These are phyloP conservation scores for Cytidiella melzeri DNA, from an alignment of 768 basidiomycete genomes.

Conservation along the genomic window DNA sequence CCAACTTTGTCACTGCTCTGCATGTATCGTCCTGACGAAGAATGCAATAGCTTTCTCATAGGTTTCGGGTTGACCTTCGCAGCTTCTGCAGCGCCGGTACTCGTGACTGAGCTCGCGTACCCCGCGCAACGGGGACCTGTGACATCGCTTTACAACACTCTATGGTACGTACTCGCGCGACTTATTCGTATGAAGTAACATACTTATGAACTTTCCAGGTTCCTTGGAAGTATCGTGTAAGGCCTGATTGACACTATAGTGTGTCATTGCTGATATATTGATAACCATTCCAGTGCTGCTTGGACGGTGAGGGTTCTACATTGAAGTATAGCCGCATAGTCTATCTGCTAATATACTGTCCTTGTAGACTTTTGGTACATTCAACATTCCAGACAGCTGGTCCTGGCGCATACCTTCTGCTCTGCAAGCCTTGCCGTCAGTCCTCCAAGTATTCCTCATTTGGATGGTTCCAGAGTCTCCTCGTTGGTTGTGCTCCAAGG, in stretches of 20 bases:
- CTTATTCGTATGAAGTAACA: background rate
- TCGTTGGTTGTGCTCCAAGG: conserved; percentile 33
- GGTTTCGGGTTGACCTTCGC: conserved; percentile 40
- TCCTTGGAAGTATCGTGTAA: conserved; percentile 30
- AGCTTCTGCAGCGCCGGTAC: conserved; percentile 38
- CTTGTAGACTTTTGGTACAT: conserved; percentile 35
- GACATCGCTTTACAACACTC: conserved; percentile 38
- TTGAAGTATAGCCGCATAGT: background rate
- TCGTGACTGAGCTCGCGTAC: conserved; percentile 46
- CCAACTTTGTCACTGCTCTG: background rate
- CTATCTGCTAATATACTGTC: background rate
- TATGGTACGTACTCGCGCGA: conserved; percentile 29
- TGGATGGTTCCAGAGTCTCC: conserved; percentile 37
- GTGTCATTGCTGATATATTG: background rate
- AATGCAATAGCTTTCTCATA: conserved; percentile 27
- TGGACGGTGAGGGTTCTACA: conserved; percentile 16
- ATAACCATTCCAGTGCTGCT: conserved; percentile 15
- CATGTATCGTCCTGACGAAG: background rate
- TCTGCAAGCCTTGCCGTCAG: conserved; percentile 29
- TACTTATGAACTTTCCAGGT: no score
- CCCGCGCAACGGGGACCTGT: conserved; percentile 40
- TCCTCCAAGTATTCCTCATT: conserved; percentile 30
- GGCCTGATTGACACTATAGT: conserved; percentile 7
- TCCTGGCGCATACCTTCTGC: conserved; percentile 40
- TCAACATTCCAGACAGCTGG: conserved; percentile 32